phyloP scores from a whole-genome alignment of 2,329 filamentous ascomycete species.

The Phoma herbarum region DNA sequence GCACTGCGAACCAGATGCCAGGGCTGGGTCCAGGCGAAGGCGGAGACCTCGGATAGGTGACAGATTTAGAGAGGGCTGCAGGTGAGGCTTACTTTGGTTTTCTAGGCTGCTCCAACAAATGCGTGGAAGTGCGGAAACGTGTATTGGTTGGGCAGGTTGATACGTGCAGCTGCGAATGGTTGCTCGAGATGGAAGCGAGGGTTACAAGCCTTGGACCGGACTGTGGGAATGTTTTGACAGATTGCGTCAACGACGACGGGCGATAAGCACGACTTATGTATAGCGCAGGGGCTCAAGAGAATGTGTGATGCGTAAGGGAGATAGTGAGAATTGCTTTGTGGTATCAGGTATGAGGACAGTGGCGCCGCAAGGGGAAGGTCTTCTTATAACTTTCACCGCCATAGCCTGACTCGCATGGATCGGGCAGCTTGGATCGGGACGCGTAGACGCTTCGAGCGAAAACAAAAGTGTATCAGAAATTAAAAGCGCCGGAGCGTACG shows the following conservation, averaged over 20 bases:
- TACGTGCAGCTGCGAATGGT: constrained; percentile 28
- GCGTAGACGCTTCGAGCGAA: constrained; percentile 38
- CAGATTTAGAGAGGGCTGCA: constrained; percentile 37
- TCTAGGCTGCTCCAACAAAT: constrained; percentile 24
- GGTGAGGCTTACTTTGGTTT: constrained; percentile 44
- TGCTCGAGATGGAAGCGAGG: constrained; percentile 15
- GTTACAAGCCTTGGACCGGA: constrained; percentile 10
- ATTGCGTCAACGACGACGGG: constrained; percentile 14
- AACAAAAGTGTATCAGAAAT: constrained; percentile 34
- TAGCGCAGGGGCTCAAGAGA: constrained; percentile 10
- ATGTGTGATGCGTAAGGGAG: constrained; percentile 18
- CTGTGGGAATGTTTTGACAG: constrained; percentile 5
- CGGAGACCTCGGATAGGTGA: constrained; percentile 36
- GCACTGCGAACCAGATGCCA: constrained; percentile 31
- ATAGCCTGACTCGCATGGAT: constrained; percentile 42
- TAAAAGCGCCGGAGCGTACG: constrained; percentile 32
- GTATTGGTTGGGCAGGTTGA: constrained; percentile 19
- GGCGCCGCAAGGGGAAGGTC: constrained; percentile 29
- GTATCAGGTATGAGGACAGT: constrained; percentile 20
- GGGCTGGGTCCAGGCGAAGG: constrained; percentile 28
- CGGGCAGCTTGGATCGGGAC: constrained; percentile 19
- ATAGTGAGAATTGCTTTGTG: constrained; percentile 19
- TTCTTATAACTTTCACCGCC: constrained; percentile 43
- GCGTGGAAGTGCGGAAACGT: constrained; percentile 1
- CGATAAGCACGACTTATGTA: constrained; percentile 14